phyloP scores from a whole-genome alignment of 2,329 filamentous ascomycete species.

The Colletotrichum kahawae region DNA sequence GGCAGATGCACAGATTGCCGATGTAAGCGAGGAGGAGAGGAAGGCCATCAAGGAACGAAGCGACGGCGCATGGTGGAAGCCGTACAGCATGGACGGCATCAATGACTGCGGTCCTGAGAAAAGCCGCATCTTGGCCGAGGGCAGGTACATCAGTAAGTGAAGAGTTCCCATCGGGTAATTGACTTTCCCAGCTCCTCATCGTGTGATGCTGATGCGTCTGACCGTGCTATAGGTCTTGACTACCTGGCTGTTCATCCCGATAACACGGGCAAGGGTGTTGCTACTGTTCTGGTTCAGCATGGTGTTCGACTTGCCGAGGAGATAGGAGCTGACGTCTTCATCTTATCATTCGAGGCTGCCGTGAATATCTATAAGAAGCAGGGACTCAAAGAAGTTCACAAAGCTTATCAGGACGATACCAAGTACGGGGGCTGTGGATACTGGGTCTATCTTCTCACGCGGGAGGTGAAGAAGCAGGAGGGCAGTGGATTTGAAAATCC shows the following conservation, averaged over 20 bases:
- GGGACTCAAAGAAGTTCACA: conserved; percentile 27
- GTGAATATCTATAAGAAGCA: conserved; percentile 27
- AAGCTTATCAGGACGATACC: conserved; percentile 30
- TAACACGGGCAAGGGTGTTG: conserved; percentile 30
- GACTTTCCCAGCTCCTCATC: not conserved
- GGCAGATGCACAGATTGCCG: conserved; percentile 18
- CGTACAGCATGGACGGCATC: not conserved
- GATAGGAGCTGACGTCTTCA: conserved; percentile 28
- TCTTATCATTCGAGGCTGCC: conserved; percentile 26
- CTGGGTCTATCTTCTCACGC: not conserved
- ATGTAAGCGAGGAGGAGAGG: conserved; percentile 17
- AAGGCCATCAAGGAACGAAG: not conserved
- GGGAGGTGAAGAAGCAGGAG: not conserved
- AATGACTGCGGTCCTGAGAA: conserved; percentile 13
- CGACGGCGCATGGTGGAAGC: conserved; percentile 16
- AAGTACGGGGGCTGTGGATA: conserved; percentile 5
- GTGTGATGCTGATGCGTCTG: not conserved
- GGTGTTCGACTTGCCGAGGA: conserved; percentile 28
- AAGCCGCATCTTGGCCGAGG: not conserved
- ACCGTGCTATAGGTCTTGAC: conserved; percentile 24
- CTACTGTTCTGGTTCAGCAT: conserved; percentile 26
- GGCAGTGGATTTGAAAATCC: not conserved
- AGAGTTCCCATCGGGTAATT: not conserved
- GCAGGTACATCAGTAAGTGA: conserved; percentile 21
- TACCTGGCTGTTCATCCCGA: conserved; percentile 34